These are phyloP conservation scores for Polytrichum commune DNA, from an alignment of 225 moss, liverwort and hornwort genomes.

Conservation along the genomic window DNA sequence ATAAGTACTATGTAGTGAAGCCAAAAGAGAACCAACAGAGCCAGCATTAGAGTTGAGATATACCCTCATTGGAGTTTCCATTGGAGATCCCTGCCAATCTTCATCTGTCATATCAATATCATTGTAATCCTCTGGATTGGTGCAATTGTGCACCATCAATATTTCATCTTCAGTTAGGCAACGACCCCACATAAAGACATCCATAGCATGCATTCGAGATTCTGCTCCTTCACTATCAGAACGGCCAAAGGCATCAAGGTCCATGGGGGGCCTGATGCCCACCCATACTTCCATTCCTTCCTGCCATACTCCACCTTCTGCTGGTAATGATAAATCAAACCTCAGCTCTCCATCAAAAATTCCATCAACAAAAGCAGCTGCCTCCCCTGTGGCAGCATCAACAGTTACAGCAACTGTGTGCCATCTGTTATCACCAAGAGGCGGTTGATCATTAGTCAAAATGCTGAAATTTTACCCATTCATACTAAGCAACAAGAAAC, in stretches of 20 bases:
- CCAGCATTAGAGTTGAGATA: not conserved
- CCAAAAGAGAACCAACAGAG: no score
- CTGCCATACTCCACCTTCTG: conserved; percentile 88
- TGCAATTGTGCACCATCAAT: conserved; percentile 74
- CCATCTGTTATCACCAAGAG: conserved; percentile 59
- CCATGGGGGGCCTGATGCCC: conserved; percentile 97
- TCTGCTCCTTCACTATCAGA: conserved; percentile 99
- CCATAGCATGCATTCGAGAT: conserved; percentile 98
- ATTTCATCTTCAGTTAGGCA: conserved; percentile 94
- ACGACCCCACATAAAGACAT: conserved; percentile 94
- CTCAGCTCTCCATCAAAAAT: conserved; percentile 81
- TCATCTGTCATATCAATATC: conserved; percentile 76
- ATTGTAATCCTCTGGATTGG: conserved; percentile 80
- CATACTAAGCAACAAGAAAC: not conserved
- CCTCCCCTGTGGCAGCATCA: conserved; percentile 86
- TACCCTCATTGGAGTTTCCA: conserved; percentile 92
- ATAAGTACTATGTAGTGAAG: no score
- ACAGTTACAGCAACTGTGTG: conserved; percentile 90
- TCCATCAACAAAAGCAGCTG: conserved; percentile 82
- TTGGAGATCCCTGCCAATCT: conserved; percentile 90
- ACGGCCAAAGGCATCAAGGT: conserved; percentile 96
- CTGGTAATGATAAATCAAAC: conserved; percentile 72
- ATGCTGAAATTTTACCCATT: not conserved
- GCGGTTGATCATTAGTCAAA: not conserved
- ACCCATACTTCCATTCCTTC: conserved; percentile 95